A percentile compares a stretch with the other conserved stretches of the same genome.
Conservation (phyloP, 2,329 filamentous ascomycete species). For the Fusarium solani-melongenae region DNA sequence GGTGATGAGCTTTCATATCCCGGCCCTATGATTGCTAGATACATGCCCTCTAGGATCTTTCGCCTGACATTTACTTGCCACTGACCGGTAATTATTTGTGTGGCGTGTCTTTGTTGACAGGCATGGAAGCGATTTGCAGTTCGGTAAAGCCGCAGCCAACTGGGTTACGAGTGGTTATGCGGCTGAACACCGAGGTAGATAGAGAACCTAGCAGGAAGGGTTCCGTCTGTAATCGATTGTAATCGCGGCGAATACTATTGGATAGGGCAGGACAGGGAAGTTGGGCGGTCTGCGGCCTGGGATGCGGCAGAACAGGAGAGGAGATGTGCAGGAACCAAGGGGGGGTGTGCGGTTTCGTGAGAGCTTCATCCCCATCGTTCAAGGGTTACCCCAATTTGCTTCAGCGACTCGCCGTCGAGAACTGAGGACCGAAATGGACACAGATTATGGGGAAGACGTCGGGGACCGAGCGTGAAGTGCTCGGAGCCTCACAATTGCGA, state of each 20-base stretch:
- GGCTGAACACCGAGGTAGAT: constrained; percentile 21
- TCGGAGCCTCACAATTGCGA: constrained; percentile 42
- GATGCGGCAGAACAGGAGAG: constrained; percentile 35
- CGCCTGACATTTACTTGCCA: not conserved
- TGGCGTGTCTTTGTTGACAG: not conserved
- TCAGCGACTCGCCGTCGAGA: constrained; percentile 17
- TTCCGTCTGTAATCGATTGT: constrained; percentile 24
- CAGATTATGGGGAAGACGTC: constrained; percentile 20
- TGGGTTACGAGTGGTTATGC: constrained; percentile 15
- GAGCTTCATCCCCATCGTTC: constrained; percentile 30
- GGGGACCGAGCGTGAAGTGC: constrained; percentile 40
- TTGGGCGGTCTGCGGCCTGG: constrained; percentile 38
- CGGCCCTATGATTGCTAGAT: not conserved
- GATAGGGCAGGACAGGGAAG: constrained; percentile 6
- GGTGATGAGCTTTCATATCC: not conserved
- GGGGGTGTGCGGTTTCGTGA: constrained; percentile 28
- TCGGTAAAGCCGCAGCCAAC: constrained; percentile 4
- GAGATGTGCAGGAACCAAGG: constrained; percentile 18
- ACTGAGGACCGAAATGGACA: constrained; percentile 12
- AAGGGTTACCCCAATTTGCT: constrained; percentile 36
- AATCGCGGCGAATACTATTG: constrained; percentile 35
- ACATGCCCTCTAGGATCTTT: not conserved
- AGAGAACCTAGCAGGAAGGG: not conserved
- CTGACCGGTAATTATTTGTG: not conserved
- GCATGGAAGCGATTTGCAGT: not conserved